A percentile compares a stretch with the other conserved stretches of the same genome.
phyloP scores from a whole-genome alignment of 2,329 filamentous ascomycete species.

The Exophiala sideris region DNA sequence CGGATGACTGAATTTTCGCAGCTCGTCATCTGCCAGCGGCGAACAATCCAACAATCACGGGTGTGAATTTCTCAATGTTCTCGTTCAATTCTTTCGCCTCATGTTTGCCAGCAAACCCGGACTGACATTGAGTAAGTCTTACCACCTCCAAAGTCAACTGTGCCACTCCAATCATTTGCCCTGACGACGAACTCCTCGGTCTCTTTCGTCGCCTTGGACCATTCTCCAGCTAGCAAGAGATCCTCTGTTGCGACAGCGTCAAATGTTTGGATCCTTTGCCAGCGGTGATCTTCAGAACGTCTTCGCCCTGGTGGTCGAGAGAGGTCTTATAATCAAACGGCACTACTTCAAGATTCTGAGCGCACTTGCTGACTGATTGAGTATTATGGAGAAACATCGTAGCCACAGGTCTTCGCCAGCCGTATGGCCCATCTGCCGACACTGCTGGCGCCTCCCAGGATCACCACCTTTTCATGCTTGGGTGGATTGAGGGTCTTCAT shows the following conservation, averaged over 20 bases:
- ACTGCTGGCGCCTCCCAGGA: slow-evolving; percentile 34
- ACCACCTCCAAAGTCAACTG: slow-evolving; percentile 28
- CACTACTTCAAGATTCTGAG: slow-evolving; percentile 32
- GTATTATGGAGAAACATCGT: slow-evolving; percentile 34
- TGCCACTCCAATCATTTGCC: slow-evolving; percentile 26
- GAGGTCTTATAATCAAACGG: slow-evolving; percentile 34
- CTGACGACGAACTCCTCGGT: slow-evolving; percentile 30
- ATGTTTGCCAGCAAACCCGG: slow-evolving; percentile 22
- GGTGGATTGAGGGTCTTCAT: slow-evolving; percentile 18
- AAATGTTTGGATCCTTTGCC: slow-evolving; percentile 30
- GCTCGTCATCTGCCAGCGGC: slow-evolving; percentile 23
- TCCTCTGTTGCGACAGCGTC: slow-evolving; percentile 34
- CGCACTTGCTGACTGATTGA: slow-evolving; percentile 31
- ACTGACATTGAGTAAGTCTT: slow-evolving; percentile 25
- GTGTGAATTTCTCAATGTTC: slow-evolving; percentile 25
- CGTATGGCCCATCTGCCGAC: slow-evolving; percentile 35
- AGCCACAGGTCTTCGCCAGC: slow-evolving; percentile 32
- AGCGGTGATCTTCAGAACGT: slow-evolving; percentile 29
- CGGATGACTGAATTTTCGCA: slow-evolving; percentile 27
- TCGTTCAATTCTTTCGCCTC: slow-evolving; percentile 25
- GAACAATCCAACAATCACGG: slow-evolving; percentile 25
- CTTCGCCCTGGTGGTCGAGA: slow-evolving; percentile 29
- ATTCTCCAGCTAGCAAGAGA: slow-evolving; percentile 27
- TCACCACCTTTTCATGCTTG: slow-evolving; percentile 33
- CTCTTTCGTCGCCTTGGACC: slow-evolving; percentile 26